Conservation (phyloP, 768 basidiomycete genomes). For the Cystofilobasidium bisporidii region DNA sequence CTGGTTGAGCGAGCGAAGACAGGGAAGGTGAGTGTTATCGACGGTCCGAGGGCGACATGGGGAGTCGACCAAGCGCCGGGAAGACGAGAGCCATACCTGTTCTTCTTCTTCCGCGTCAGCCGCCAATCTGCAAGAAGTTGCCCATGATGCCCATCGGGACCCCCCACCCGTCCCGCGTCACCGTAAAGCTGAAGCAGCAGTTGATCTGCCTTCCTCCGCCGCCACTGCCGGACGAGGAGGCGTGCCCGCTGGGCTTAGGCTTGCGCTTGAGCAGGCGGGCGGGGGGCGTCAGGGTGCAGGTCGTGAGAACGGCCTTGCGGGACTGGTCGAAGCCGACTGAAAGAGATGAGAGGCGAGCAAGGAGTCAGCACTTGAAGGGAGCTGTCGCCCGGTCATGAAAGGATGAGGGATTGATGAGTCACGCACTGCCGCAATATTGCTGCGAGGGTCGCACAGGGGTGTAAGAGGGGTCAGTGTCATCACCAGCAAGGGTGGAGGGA, state of each 20-base stretch:
- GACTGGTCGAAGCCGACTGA: slow-evolving; percentile 25
- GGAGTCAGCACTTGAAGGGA: not conserved
- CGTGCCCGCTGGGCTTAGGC: no score
- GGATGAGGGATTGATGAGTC: no score
- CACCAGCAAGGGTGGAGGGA: not conserved
- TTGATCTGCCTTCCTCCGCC: slow-evolving; percentile 1
- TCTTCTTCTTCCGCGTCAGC: no score
- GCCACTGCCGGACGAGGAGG: not conserved
- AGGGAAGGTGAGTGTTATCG: no score
- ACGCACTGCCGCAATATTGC: slow-evolving; percentile 24
- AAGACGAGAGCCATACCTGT: no score
- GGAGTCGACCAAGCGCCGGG: no score
- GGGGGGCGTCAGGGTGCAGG: slow-evolving; percentile 21
- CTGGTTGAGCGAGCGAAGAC: no score
- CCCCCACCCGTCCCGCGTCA: slow-evolving; percentile 14
- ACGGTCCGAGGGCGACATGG: no score
- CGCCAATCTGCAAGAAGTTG: slow-evolving; percentile 5
- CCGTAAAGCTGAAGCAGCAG: slow-evolving; percentile 25
- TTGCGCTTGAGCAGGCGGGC: slow-evolving; percentile 8
- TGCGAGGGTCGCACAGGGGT: not conserved
- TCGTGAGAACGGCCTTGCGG: slow-evolving; percentile 27
- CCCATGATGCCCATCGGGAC: slow-evolving; percentile 18
- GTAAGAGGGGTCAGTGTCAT: not conserved
- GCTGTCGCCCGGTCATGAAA: not conserved
- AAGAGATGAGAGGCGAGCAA: not conserved